A percentile compares a stretch with the other conserved stretches of the same genome.
phyloP scores from a whole-genome alignment of 208 protist species.

The Acanthamoeba castellanii region DNA sequence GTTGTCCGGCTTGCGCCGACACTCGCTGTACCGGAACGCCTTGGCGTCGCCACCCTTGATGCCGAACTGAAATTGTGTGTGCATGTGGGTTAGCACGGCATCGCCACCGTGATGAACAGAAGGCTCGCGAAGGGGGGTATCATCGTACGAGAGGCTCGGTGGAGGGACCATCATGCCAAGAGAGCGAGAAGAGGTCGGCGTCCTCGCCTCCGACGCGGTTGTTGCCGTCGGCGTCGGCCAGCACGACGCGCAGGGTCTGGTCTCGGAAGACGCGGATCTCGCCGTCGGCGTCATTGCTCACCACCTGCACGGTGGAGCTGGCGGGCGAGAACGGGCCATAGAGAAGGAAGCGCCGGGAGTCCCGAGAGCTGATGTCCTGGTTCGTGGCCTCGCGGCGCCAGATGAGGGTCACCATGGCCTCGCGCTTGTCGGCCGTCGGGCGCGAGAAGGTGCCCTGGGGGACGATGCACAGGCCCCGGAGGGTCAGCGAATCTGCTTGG shows the following conservation, averaged over 20 bases:
- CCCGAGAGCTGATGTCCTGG: neutral
- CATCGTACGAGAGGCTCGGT: neutral
- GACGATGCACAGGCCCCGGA: constrained; percentile 26
- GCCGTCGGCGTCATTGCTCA: neutral
- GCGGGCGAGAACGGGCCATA: neutral
- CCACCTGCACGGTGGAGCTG: constrained; percentile 36
- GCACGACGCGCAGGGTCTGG: neutral
- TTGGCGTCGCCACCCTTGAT: constrained; percentile 29
- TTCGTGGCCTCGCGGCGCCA: neutral
- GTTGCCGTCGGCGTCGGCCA: neutral
- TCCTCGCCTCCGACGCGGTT: constrained; percentile 46
- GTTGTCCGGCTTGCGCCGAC: neutral
- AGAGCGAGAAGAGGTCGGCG: constrained; percentile 15
- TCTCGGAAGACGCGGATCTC: constrained; percentile 37
- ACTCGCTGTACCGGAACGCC: neutral
- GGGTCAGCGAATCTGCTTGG: constrained; percentile 7
- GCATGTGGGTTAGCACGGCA: neutral
- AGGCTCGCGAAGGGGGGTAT: too few relatives aligned
- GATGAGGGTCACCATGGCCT: constrained; percentile 24
- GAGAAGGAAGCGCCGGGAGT: constrained; percentile 35
- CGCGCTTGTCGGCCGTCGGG: neutral
- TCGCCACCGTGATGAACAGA: neutral
- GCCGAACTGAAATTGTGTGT: neutral
- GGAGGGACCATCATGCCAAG: neutral
- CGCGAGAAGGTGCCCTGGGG: constrained; percentile 10